These are phyloP conservation scores for Trichoderma arundinaceum DNA, from an alignment of 2,329 filamentous ascomycete genomes.

Conservation along the genomic window DNA sequence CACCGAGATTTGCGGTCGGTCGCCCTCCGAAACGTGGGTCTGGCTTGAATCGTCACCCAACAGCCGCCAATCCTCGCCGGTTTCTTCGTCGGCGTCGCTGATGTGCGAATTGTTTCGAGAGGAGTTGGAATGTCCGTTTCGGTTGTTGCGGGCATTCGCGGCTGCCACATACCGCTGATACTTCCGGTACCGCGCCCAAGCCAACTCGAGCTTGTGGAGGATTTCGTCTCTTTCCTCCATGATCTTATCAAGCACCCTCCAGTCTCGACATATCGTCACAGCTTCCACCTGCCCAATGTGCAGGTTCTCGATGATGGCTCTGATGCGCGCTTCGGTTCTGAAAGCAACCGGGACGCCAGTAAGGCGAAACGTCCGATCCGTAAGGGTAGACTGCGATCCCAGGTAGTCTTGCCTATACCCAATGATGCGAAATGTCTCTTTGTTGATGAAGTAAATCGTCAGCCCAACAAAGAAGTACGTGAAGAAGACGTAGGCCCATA, in stretches of 20 bases:
- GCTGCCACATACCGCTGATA: slow-evolving; percentile 34
- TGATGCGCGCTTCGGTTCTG: slow-evolving; percentile 81
- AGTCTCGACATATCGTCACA: slow-evolving; percentile 85
- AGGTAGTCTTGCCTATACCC: slow-evolving; percentile 87
- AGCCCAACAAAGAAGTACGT: slow-evolving; percentile 88
- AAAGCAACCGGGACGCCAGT: slow-evolving; percentile 84
- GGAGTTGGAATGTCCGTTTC: slow-evolving; percentile 32
- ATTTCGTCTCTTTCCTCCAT: slow-evolving; percentile 69
- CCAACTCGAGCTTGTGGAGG: slow-evolving; percentile 77
- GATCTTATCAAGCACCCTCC: slow-evolving; percentile 78
- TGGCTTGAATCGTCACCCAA: slow-evolving; percentile 54
- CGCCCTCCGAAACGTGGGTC: slow-evolving; percentile 48
- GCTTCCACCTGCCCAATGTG: slow-evolving; percentile 89
- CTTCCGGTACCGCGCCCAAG: slow-evolving; percentile 73
- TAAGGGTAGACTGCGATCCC: slow-evolving; percentile 92
- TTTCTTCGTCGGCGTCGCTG: slow-evolving; percentile 49
- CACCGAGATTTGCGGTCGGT: slow-evolving; percentile 72
- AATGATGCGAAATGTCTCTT: slow-evolving; percentile 84
- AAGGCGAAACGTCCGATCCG: slow-evolving; percentile 89
- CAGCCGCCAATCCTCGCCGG: slow-evolving; percentile 64
- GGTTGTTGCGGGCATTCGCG: slow-evolving; percentile 9
- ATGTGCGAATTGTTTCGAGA: slow-evolving; percentile 39
- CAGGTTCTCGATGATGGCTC: slow-evolving; percentile 83
- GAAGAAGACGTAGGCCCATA: slow-evolving; percentile 95
- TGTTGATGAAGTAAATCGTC: slow-evolving; percentile 80